phyloP scores from a whole-genome alignment of 2,329 filamentous ascomycete genomes.

The Pseudofabraea citricarpa region DNA sequence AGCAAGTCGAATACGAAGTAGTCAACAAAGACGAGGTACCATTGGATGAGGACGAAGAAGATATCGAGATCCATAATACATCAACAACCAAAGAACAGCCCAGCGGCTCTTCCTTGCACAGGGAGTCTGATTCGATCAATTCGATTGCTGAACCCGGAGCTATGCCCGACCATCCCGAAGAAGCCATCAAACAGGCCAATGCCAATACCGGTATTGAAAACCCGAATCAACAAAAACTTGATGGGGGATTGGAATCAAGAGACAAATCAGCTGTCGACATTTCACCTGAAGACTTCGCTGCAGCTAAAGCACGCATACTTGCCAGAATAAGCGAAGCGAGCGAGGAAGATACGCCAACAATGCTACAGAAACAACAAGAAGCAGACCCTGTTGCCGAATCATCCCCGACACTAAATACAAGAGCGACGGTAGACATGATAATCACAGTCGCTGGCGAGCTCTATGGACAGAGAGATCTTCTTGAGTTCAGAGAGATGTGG shows the following conservation, averaged over 20 bases:
- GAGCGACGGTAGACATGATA: constrained; percentile 85
- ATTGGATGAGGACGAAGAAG: constrained; percentile 19
- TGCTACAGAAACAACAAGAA: constrained; percentile 3
- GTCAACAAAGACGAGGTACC: constrained; percentile 29
- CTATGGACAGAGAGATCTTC: constrained; percentile 83
- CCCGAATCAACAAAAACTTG: background rate
- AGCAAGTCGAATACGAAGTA: constrained; percentile 29
- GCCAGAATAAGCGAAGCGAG: constrained; percentile 26
- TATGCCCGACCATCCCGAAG: background rate
- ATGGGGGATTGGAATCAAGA: no score
- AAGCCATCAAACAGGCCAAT: background rate
- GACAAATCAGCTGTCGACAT: no score
- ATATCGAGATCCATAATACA: constrained; percentile 1
- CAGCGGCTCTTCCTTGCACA: background rate
- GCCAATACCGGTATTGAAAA: background rate
- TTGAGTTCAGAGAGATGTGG: constrained; percentile 65
- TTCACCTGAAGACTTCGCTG: constrained; percentile 11
- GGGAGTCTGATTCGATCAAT: constrained; percentile 3
- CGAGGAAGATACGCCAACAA: constrained; percentile 1
- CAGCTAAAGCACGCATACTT: constrained; percentile 42
- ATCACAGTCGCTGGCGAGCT: constrained; percentile 81
- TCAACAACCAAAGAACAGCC: constrained; percentile 12
- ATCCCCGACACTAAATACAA: constrained; percentile 29
- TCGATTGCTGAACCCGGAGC: background rate
- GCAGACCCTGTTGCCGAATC: background rate